Conservation (phyloP, 371 early-diverging fungal genomes). For the Actinomucor elegans region DNA sequence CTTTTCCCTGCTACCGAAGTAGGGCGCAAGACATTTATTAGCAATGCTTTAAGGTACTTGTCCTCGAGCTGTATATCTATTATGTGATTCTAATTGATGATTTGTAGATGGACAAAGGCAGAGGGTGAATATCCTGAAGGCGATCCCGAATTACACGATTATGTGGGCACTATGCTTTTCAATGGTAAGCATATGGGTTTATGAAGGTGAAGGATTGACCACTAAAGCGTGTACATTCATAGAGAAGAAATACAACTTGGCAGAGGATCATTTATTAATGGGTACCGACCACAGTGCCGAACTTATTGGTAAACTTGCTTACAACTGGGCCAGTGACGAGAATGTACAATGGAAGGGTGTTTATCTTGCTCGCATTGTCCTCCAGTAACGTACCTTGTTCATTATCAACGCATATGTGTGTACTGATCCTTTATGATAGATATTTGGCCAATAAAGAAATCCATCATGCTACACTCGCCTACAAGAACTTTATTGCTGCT, state of each 20-base stretch:
- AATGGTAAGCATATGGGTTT: slow-evolving; percentile 42
- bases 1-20: slow-evolving; percentile 41
- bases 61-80: too few species aligned
- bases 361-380: slow-evolving; percentile 76
- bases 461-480: slow-evolving; percentile 69
- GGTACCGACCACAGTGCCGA: slow-evolving; percentile 81
- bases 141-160: slow-evolving; percentile 85
- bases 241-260: slow-evolving; percentile 62
- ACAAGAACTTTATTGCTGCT: slow-evolving; percentile 55
- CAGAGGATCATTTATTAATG: slow-evolving; percentile 75
- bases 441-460: slow-evolving; percentile 69
- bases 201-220: not conserved
- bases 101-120: slow-evolving; percentile 73
- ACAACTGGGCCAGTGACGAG: slow-evolving; percentile 70
- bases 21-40: slow-evolving; percentile 46
- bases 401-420: not conserved
- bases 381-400: slow-evolving; percentile 58
- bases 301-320: slow-evolving; percentile 69
- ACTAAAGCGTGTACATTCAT: not conserved
- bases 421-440: slow-evolving; percentile 13
- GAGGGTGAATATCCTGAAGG: slow-evolving; percentile 64
- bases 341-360: slow-evolving; percentile 62
- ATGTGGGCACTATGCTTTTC: slow-evolving; percentile 72
- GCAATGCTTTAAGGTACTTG: slow-evolving; percentile 43
- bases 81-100: too few species aligned